A percentile compares a stretch with the other conserved stretches of the same genome.
Conservation (phyloP, 2,329 filamentous ascomycete genomes). For the Cladophialophora carrionii region DNA sequence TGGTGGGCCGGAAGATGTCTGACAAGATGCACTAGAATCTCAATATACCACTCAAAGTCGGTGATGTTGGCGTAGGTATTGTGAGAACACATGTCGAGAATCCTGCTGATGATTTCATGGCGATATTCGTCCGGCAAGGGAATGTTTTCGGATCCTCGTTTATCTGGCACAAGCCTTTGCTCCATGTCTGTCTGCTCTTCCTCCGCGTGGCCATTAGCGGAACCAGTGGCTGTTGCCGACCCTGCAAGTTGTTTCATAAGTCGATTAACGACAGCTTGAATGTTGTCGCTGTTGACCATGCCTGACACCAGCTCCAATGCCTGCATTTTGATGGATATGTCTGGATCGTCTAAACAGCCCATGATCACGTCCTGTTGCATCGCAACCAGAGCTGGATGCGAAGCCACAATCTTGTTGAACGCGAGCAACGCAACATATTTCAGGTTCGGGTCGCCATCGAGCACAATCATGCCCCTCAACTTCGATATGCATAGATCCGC, state of each 20-base stretch:
- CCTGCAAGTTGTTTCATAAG: slow-evolving; percentile 81
- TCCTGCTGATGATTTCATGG: slow-evolving; percentile 76
- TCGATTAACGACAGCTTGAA: slow-evolving; percentile 81
- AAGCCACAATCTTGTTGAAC: slow-evolving; percentile 90
- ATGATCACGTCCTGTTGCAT: slow-evolving; percentile 95
- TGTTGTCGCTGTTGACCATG: slow-evolving; percentile 88
- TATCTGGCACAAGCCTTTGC: slow-evolving; percentile 59
- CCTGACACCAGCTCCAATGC: slow-evolving; percentile 88
- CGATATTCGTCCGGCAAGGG: slow-evolving; percentile 85
- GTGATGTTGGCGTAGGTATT: slow-evolving; percentile 82
- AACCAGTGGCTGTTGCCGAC: slow-evolving; percentile 58
- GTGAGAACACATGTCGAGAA: slow-evolving; percentile 85
- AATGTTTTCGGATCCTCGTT: slow-evolving; percentile 55
- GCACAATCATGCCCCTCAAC: slow-evolving; percentile 87
- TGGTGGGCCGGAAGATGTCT: slow-evolving; percentile 35
- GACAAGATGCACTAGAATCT: slow-evolving; percentile 78
- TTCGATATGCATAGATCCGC: slow-evolving; percentile 90
- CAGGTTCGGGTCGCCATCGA: slow-evolving; percentile 91
- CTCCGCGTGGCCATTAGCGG: slow-evolving; percentile 41
- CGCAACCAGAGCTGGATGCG: slow-evolving; percentile 84
- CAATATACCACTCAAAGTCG: slow-evolving; percentile 98
- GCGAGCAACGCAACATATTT: slow-evolving; percentile 96
- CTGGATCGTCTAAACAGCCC: slow-evolving; percentile 91
- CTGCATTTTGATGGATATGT: slow-evolving; percentile 93
- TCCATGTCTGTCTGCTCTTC: slow-evolving; percentile 57